Base-by-base conservation (phyloP, 306 rosid genomes). In the Rosa chinensis region DNA sequence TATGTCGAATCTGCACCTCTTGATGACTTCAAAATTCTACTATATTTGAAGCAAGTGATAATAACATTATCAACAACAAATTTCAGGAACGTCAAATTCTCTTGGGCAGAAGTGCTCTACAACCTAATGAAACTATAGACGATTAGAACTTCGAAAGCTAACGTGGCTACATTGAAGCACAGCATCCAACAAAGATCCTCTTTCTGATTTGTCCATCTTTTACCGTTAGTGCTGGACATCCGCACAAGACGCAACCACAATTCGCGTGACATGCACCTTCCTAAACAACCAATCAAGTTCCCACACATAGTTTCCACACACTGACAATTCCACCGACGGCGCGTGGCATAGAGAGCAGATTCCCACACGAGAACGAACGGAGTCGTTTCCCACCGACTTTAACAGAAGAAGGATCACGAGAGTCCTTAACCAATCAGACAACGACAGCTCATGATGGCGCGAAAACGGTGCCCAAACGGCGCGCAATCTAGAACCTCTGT, bases 381-480 rank as follows among this genome's bases (percentile, higher is more conserved):
- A 53, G 53, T 55, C n/a, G 12, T 8, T 55, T 64, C 9, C 21
- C 88, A 86, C 85, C 85, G 87, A 88, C 92, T 74, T 68, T 82
- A 74, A 86, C 89, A 83, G 87, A 25, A 8, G 69, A 35, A 56
- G 85, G 23, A 88, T 84, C 77, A n/a, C 40, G 58, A 56, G 70
- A 49, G 20, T 2, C 23, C 25, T 0, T 3, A 49, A 39, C 43
- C 49, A 68, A 61, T 58, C 7, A 48, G 4, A n/a, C 0, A 9
- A 21, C 45, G n/a, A 52, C 47, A 18, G 6, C 7, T 11, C 64
- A 14, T 63, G n/a, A 63, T 73, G 76, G 70, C 40, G 77, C 23
- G 37, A 17, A 28, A 45, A 81, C 63, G 64, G 72, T 37, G 70
- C 4, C 40, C 35, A 52, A 52, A 70, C 55, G 81, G 18, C 42